Evolutionary conservation across 1,139 yeast species (phyloP), one percentile per base, ranked within the genome.

Genomic region (Entelexis paramagnoliae): DNA sequence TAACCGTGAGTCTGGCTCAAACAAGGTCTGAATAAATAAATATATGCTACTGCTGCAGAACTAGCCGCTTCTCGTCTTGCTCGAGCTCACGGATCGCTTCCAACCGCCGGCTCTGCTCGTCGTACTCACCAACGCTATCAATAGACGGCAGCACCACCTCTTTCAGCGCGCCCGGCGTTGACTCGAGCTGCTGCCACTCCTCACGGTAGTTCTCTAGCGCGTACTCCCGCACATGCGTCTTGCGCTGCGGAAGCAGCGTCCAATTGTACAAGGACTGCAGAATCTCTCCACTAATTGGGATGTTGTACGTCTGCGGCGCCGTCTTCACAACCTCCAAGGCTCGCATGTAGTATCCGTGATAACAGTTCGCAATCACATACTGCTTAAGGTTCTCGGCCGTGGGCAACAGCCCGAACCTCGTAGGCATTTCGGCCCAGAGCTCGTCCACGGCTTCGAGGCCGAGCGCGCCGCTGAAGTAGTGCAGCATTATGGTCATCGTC

Each of bases 291-390:
- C 74, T 68, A 2, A 82, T 68, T 14, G 68, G 68, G 10, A 81
- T 63, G 17, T 79, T 82, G 49, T 77, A 61, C 8, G 56, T 76
- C 30, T 71, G 72, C 1, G 60, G 59, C 68, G 81, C 75, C 43
- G 70, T 72, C 35, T 71, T 71, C 1, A 78, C 72, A 24, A 80
- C 66, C 19, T 70, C 72, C 17, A 81, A 67, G 0, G 93, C 93
- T 4, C 77, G 75, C 29, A 75, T 74, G 38, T 74, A 75, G 48
- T 74, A 69, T 2, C 84, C 89, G 62, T 80, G 80, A 60, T 82
- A 82, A 55, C 86, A 83, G 63, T 83, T 81, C 1, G 91, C 87
- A 55, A 83, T 76, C 46, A 85, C 67, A 58, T 79, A 81, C 62
- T 83, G 89, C 45, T 73, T 73, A 62, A 75, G 76, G 48, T 81